Evolutionary conservation across 805 yeast species (phyloP), one percentile per base, ranked within the genome.

Genomic region (Monosporozyma aquatica): DNA sequence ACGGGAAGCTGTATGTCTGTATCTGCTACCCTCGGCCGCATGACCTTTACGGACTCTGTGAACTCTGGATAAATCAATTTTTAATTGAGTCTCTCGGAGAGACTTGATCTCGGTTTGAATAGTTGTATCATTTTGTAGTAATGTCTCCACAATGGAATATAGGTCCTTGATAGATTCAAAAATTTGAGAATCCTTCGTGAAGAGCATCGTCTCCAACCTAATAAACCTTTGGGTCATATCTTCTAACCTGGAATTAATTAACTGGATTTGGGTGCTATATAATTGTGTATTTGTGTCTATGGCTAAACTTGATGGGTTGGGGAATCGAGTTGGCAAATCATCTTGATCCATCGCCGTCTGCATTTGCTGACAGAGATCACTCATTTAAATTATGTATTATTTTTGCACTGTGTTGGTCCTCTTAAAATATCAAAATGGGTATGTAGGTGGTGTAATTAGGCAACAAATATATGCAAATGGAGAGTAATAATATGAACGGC

Each of bases 41-140:
- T 28, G 13, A n/a, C 22, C 14, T n/a, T 40, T 44, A 17, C 34
- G 22, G 6, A 32, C 5, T 23, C 41, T 27, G 15, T 37, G 37
- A n/a, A 46, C 38, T 21, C 30, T 37, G 14, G 29, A 25, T 3
- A 46, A 20, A 22, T 46, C 49, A 5, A 46, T 26, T 17, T 38
- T 43, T 7, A 43, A 22, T 23, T 41, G 44, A 6, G 41, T 26
- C 9, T 28, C 34, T 15, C 20, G 37, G 10, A 47, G 9, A 15
- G 24, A 18, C 9, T 36, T 35, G 5, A 47, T 3, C 22, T 47
- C 45, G 42, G 50, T 54, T 42, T 59, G 62, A 20, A 62, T 45
- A 4, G 52, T 53, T 14, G 53, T 43, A 42, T 62, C 62, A 38
- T 61, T 61, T 22, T 54, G 53, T 8, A 56, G 46, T 9, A 59